A percentile compares a stretch with the other conserved stretches of the same genome.
Conservation (phyloP, 495 filamentous ascomycete species). For the Talaromyces wortmannii region DNA sequence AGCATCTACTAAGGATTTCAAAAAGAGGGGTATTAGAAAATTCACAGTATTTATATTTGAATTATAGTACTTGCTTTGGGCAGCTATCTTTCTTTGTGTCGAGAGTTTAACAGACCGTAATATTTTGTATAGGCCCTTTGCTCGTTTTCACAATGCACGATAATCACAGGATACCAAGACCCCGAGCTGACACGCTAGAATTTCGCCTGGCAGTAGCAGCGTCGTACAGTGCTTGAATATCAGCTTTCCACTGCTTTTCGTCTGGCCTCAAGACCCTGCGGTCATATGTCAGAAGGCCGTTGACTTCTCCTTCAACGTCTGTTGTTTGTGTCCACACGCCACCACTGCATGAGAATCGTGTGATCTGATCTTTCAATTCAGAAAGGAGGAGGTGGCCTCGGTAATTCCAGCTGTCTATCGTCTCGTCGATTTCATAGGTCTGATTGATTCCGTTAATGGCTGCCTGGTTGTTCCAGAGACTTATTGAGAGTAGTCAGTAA, state of each 20-base stretch:
- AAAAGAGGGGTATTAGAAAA: too few species aligned
- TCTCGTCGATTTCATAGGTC: conserved; percentile 57
- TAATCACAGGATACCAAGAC: neutral
- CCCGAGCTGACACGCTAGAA: neutral
- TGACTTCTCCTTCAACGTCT: conserved; percentile 70
- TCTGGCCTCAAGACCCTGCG: conserved; percentile 47
- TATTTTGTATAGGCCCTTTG: neutral
- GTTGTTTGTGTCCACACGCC: conserved; percentile 62
- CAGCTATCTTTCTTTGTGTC: too few species aligned
- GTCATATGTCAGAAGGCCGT: conserved; percentile 63
- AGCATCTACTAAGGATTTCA: too few species aligned
- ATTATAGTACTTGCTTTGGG: too few species aligned
- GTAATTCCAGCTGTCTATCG: conserved; percentile 58
- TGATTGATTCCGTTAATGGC: conserved; percentile 53
- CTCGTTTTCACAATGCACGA: neutral
- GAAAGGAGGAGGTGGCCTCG: conserved; percentile 43
- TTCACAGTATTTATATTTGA: too few species aligned
- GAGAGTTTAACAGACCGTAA: too few species aligned
- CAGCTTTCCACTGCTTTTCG: conserved; percentile 49
- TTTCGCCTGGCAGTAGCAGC: conserved; percentile 27
- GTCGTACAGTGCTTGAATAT: conserved; percentile 52
- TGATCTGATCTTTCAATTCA: conserved; percentile 53
- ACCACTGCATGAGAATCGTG: conserved; percentile 49
- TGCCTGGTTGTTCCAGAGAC: conserved; percentile 49
- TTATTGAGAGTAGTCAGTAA: neutral